Evolutionary conservation across 495 filamentous ascomycete species (phyloP).

Genomic region (Xylaria grammica): DNA sequence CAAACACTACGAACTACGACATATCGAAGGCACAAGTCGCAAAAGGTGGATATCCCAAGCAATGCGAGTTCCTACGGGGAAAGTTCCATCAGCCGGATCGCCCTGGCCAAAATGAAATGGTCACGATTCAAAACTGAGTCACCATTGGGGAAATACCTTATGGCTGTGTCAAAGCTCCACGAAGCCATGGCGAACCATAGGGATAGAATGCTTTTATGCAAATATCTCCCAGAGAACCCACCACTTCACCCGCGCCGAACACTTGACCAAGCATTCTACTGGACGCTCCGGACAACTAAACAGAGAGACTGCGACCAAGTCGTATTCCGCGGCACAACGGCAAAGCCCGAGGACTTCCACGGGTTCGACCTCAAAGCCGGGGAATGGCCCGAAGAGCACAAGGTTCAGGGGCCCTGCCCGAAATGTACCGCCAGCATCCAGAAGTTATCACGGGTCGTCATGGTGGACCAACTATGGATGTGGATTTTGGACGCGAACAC

Average conservation of each 20-base stretch:
- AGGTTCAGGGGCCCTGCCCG: too few species aligned
- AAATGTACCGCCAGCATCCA: too few species aligned
- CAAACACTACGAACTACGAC: too few species aligned
- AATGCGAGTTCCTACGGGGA: too few species aligned
- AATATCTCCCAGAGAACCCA: slow-evolving; percentile 59
- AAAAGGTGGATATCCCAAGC: too few species aligned
- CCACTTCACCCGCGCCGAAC: slow-evolving; percentile 72
- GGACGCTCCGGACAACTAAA: slow-evolving; percentile 52
- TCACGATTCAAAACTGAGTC: too few species aligned
- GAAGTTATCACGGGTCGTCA: slow-evolving; percentile 66
- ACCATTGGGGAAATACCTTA: slow-evolving; percentile 44
- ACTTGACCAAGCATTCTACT: slow-evolving; percentile 52
- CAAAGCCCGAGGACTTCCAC: background rate
- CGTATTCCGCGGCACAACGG: background rate
- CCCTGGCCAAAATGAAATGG: background rate
- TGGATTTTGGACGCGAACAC: slow-evolving; percentile 71
- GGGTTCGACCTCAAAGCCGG: background rate
- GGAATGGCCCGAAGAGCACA: slow-evolving; percentile 27
- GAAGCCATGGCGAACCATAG: slow-evolving; percentile 47
- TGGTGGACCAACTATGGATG: slow-evolving; percentile 81
- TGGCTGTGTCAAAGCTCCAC: slow-evolving; percentile 44
- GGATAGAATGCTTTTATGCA: slow-evolving; percentile 65
- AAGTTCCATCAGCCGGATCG: too few species aligned
- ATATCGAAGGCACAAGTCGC: too few species aligned
- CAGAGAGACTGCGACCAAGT: background rate